A percentile compares a stretch with the other conserved stretches of the same genome.
phyloP scores from a whole-genome alignment of 805 yeast genomes.

The Cyberlindnera petersonii region DNA sequence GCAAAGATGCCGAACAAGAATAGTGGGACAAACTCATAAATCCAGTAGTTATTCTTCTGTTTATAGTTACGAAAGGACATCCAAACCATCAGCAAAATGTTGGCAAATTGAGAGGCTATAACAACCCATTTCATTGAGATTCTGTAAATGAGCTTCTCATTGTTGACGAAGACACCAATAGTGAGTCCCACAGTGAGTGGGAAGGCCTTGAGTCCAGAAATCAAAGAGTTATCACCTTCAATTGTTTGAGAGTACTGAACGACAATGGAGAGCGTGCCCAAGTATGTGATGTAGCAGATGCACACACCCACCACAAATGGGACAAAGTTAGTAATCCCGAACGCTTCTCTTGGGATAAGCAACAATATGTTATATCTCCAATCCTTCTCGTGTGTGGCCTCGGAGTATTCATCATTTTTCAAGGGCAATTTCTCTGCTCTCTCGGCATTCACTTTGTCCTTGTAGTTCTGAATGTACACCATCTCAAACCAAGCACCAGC shows the following conservation, averaged over 20 bases:
- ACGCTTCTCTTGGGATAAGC: conserved; percentile 29
- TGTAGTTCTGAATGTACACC: conserved; percentile 19
- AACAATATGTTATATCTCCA: conserved; percentile 19
- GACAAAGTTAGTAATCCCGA: conserved; percentile 27
- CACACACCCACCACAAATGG: conserved; percentile 19
- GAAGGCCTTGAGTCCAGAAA: conserved; percentile 35
- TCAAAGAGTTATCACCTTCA: conserved; percentile 29
- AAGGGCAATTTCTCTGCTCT: conserved; percentile 4
- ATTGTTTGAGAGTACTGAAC: conserved; percentile 29
- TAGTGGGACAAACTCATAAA: conserved; percentile 25
- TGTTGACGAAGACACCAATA: conserved; percentile 28
- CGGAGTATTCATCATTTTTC: not conserved
- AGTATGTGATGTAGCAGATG: not conserved
- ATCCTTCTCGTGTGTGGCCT: conserved; percentile 10
- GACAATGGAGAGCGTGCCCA: no score
- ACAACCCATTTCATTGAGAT: conserved; percentile 24
- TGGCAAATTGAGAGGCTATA: conserved; percentile 15
- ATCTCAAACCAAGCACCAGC: conserved; percentile 32
- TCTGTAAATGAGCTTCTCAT: conserved; percentile 17
- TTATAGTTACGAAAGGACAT: conserved; percentile 22
- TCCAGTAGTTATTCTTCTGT: conserved; percentile 28
- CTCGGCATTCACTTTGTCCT: conserved; percentile 8
- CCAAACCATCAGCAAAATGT: conserved; percentile 24
- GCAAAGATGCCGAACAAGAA: conserved; percentile 25
- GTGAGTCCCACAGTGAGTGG: conserved; percentile 33